Evolutionary conservation across 2,329 filamentous ascomycete genomes (phyloP).

Genomic region (Alternaria panax): DNA sequence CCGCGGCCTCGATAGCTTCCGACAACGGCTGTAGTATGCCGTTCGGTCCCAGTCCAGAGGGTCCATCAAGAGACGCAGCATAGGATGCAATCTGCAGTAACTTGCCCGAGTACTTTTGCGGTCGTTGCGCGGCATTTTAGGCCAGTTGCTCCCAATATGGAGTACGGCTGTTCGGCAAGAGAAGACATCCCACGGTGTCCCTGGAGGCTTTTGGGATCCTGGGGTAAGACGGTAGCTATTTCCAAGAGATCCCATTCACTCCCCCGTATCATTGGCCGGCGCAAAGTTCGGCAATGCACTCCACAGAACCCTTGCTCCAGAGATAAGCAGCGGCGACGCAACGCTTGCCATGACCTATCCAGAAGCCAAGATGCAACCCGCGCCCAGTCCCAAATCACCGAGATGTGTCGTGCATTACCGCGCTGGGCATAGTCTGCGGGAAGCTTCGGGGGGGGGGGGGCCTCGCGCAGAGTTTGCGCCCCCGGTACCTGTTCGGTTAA

Average conservation of each 20-base stretch:
- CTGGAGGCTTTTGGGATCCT: not conserved
- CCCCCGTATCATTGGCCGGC: conserved; percentile 12
- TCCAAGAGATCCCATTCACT: not conserved
- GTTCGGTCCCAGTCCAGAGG: not conserved
- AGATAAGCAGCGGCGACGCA: conserved; percentile 9
- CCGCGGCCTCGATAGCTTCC: conserved; percentile 4
- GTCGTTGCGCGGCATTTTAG: not conserved
- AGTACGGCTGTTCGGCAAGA: conserved; percentile 2
- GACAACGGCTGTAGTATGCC: conserved; percentile 7
- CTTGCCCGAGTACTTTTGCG: not conserved
- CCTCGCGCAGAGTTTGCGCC: conserved; percentile 11
- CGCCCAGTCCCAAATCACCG: conserved; percentile 2
- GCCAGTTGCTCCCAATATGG: not conserved
- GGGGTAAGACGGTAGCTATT: conserved; percentile 1
- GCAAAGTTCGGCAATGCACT: conserved; percentile 19
- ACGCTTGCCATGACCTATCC: not conserved
- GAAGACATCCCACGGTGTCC: not conserved
- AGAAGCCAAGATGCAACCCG: not conserved
- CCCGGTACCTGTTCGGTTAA: conserved; percentile 25
- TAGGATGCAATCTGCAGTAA: not conserved
- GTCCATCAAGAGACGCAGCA: not conserved
- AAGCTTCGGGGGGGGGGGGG: conserved; percentile 23
- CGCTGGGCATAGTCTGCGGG: conserved; percentile 18
- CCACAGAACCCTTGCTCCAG: conserved; percentile 7
- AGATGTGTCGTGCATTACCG: conserved; percentile 26